These are phyloP conservation scores for Rosa hybrid DNA, from an alignment of 331 rosid species.

Conservation along the genomic window DNA sequence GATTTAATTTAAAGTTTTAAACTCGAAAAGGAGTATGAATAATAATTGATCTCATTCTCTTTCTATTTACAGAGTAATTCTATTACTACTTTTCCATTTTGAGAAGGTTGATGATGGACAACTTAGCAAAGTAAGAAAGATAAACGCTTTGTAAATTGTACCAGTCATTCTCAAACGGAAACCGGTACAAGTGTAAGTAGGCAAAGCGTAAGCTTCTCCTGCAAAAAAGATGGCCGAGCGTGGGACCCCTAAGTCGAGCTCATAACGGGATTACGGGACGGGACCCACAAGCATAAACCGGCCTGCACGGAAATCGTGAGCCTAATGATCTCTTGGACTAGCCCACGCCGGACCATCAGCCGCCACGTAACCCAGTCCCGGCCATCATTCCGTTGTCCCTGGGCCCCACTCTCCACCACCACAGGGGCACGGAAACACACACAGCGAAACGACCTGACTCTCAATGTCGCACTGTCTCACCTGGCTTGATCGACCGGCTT, in stretches of 20 bases:
- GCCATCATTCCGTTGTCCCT: conserved; percentile 30
- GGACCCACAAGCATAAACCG: conserved; percentile 40
- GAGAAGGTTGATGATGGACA: not conserved
- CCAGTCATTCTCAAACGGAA: not conserved
- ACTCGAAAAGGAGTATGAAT: no score
- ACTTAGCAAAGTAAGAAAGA: not conserved
- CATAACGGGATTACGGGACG: conserved; percentile 22
- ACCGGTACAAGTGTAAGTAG: no score
- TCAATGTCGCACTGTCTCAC: not conserved
- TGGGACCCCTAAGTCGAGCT: conserved; percentile 21
- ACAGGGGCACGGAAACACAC: conserved; percentile 12
- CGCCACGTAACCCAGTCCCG: conserved; percentile 43
- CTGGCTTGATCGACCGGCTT: conserved; percentile 7
- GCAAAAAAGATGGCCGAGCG: not conserved
- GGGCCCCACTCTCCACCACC: conserved; percentile 50
- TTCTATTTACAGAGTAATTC: no score
- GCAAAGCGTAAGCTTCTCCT: conserved; percentile 19
- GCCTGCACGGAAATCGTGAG: conserved; percentile 46
- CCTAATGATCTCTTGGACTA: conserved; percentile 44
- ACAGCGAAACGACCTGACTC: not conserved
- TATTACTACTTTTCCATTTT: not conserved
- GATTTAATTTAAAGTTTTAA: no score
- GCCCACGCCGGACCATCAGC: conserved; percentile 75
- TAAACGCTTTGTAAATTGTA: not conserved
- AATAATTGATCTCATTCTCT: no score